Evolutionary conservation across 1,284 basidiomycete genomes (phyloP), one percentile per base, ranked within the genome.

Genomic region (Phylloporus gajari): DNA sequence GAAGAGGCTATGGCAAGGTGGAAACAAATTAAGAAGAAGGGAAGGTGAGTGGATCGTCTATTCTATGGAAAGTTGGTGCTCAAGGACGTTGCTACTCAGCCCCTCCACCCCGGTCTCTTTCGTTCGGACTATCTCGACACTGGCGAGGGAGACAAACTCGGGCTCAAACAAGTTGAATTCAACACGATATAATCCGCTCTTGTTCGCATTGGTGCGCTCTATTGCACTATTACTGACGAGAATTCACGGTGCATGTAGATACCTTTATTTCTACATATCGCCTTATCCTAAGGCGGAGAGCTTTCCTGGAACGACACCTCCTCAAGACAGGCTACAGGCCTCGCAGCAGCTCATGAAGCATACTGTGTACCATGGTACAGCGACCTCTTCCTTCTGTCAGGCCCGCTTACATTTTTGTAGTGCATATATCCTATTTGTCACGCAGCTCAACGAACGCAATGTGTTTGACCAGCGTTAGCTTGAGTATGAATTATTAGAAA

Each of bases 101-200:
- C 91, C 3, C 84, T 95, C 32, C 94, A 97, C 74, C 88, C 99
- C 17, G 97, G 97, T 19, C 85, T 99, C n/a, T 98, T 98, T 83
- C 89, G 98, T 66, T 97, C 96, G 23, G 97, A 99, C 84, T 99
- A 99, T 83, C 87, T 99, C 58, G 95, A 99, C 79, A 83, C 86
- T 5, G 71, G 68, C 27, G 71, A 69, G 1, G 76, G 77, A 8
- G 82, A 86, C 12, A 75, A 83, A 0, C 76, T 91, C 17, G 85
- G 86, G 40, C 85, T 99, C 72, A 98, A 97, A 82, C 97, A 99
- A 85, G 97, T 99, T 68, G 98, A 99, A 83, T 98, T 99, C 84
- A 99, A 99, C 82, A 99, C 97, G 9, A 97, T 99, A 75, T 96
- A 96, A 1, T 91, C 94, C 0, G 97, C 95, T 2, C 98, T 99